Base-by-base conservation (phyloP, 2,329 filamentous ascomycete genomes). In the Gremmenia infestans region DNA sequence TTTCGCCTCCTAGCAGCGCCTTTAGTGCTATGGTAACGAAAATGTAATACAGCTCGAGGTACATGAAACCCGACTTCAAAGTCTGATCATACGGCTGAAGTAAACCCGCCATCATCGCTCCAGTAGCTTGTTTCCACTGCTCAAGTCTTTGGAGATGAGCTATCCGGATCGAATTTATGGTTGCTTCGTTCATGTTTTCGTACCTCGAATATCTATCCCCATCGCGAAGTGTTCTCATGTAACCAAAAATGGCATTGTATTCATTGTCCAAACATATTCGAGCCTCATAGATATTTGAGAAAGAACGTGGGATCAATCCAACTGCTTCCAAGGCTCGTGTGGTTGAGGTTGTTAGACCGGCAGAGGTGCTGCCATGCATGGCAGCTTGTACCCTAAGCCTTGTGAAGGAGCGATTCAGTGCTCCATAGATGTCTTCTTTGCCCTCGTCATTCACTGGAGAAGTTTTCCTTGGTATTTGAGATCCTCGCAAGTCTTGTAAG, bases 1-100 rank as follows among this genome's bases (percentile, higher is more conserved):
- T 66, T 56, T 78, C 74, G 32, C 43, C 43, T n/a, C 54, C 23
- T 4, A 50, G 40, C 8, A 55, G 37, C 1, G 52, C 54, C 9
- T 54, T 51, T 17, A 48, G 42, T 19, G 53, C 42, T 12, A 56
- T 36, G 11, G 12, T 48, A 5, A 58, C 32, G 1, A 54, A 25
- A 4, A 40, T 53, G 19, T 56, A 50, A 39, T 60, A 60, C 11
- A 60, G 46, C 35, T 58, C 50, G 12, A 60, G 56, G 50, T 58
- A 60, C 42, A 39, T 23, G 14, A 40, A 49, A 9, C 37, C 46
- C 9, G 37, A 40, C 15, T 40, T 17, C 28, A 32, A 32, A 11
- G 46, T 28, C 5, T 28, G n/a, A 23, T 32, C 17, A n/a, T 17
- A 23, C 46, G 32, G 2, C 11, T 14, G 19, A 25, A 22, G 5